Percentiles rank a stretch among this genome's conserved stretches.
These are phyloP conservation scores for Cyberlindnera mycetangii DNA, from an alignment of 805 yeast genomes.

Conservation along the genomic window DNA sequence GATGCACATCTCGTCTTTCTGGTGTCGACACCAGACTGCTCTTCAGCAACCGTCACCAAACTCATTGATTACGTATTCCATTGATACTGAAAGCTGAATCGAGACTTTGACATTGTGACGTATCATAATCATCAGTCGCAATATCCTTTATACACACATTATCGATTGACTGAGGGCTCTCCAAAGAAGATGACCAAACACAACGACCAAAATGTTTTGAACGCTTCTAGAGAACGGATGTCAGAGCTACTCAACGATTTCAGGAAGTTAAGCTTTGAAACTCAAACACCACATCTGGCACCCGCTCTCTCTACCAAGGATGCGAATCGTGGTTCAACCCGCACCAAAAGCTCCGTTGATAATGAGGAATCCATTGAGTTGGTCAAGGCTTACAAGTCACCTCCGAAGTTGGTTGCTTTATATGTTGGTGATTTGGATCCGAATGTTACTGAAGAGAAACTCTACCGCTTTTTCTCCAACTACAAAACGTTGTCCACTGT, in stretches of 20 bases:
- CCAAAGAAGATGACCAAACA: neutral
- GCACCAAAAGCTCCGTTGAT: constrained; percentile 7
- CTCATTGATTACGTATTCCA: no score
- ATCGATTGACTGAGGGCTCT: neutral
- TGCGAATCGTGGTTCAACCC: neutral
- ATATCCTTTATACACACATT: neutral
- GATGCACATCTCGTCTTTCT: no score
- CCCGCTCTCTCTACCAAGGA: neutral
- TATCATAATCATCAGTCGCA: no score
- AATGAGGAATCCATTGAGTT: constrained; percentile 19
- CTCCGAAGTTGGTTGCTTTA: constrained; percentile 18
- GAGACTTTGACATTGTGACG: no score
- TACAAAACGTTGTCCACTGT: constrained; percentile 51
- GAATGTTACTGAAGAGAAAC: constrained; percentile 45
- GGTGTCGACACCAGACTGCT: no score
- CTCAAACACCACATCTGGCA: neutral
- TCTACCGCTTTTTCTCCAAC: constrained; percentile 42
- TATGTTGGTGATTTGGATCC: constrained; percentile 64
- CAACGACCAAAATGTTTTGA: constrained; percentile 2
- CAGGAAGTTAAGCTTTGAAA: constrained; percentile 19
- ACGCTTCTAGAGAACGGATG: constrained; percentile 23
- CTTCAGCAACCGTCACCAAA: no score
- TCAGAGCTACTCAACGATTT: constrained; percentile 28
- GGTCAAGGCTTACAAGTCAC: constrained; percentile 15
- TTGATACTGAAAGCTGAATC: no score